A percentile compares a stretch with the other conserved stretches of the same genome.
phyloP scores from a whole-genome alignment of 805 yeast species.

The Tetrapisispora namnaoensis region DNA sequence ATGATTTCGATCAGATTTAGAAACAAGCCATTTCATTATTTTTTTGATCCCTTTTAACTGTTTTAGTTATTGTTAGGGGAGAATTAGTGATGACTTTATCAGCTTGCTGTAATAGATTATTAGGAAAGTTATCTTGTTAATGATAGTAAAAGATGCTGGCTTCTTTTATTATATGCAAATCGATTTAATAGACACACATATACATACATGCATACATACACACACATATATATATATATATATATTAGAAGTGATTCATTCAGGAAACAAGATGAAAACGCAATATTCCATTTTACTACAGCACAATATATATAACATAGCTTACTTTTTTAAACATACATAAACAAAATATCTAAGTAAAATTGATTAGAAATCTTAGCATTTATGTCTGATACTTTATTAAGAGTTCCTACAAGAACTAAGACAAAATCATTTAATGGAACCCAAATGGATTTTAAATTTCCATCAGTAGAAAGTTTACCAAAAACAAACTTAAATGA shows the following conservation, averaged over 20 bases:
- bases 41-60: too few species aligned
- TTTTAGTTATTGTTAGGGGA: too few species aligned
- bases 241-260: background rate
- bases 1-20: too few species aligned
- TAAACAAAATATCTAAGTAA: background rate
- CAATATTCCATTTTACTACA: too few species aligned
- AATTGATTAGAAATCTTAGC: background rate
- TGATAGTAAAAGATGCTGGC: too few species aligned
- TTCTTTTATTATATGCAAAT: too few species aligned
- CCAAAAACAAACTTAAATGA: slow-evolving; percentile 11
- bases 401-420: slow-evolving; percentile 27
- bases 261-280: too few species aligned
- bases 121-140: too few species aligned
- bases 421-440: slow-evolving; percentile 34
- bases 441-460: slow-evolving; percentile 32
- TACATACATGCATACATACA: background rate
- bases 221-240: background rate
- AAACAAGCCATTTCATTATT: too few species aligned
- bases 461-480: slow-evolving; percentile 28
- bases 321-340: background rate
- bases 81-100: too few species aligned
- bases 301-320: background rate
- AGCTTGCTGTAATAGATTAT: too few species aligned
- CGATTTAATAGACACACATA: background rate
- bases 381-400: slow-evolving; percentile 10